Base-by-base conservation (phyloP, 2,329 filamentous ascomycete species). In the Lithohypha guttulata region DNA sequence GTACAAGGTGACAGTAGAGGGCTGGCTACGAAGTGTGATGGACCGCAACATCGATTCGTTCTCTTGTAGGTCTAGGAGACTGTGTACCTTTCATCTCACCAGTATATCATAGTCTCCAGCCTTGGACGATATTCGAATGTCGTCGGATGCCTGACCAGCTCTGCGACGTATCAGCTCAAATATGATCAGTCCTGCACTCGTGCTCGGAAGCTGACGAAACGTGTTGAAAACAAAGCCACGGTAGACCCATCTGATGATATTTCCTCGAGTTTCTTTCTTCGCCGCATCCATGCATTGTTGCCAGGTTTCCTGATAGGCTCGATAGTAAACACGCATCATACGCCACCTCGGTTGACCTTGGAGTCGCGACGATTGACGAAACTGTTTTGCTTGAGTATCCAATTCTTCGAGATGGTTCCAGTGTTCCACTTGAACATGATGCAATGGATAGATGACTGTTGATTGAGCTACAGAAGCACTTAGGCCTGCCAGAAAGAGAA, bases 101-200 rank as follows among this genome's bases (percentile, higher is more conserved):
- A 78, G 53, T 46, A 79, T 76, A 48, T 77, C 69, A 52, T 75
- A 76, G n/a, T 73, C 73, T 45, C 75, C 73, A 46, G 73, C 69
- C 25, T 64, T 58, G 4, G 17, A 17, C 13, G 26, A 30, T 27
- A 75, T 77, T 55, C 62, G 68, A 45, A 68, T 69, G 42, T 60
- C 62, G 41, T 73, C 71, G n/a, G 62, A 61, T 35, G 63, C 53
- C 45, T 64, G 66, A 2, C 69, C 70, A 53, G 78, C 79, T 53
- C 75, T 76, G 35, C 75, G 61, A 36, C 76, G 59, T 26, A 79
- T 69, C 22, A 79, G 54, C 54, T 80, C 76, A 48, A 80, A 80
- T 3, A 78, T 75, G 41, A 80, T 73, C 37, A 80, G 56, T 1
- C 74, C 76, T 1, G 75, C 74, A 46, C 71, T 75, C 2, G 76